A percentile compares a stretch with the other conserved stretches of the same genome.
Conservation (phyloP, 2,329 filamentous ascomycete genomes). For the Phaeosphaeria sp. region DNA sequence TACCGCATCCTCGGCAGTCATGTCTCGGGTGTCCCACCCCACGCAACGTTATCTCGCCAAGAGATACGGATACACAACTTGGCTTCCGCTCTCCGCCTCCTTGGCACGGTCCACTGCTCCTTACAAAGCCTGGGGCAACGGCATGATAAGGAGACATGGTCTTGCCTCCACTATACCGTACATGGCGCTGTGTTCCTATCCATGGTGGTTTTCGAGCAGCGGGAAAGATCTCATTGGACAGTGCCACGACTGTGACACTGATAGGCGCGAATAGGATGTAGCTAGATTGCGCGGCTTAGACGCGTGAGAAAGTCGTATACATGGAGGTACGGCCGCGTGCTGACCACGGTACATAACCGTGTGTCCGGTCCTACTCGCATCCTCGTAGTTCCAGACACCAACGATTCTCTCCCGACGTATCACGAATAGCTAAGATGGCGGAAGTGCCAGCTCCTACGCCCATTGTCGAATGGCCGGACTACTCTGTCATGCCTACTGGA, state of each 20-base stretch:
- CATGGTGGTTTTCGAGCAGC: constrained; percentile 8
- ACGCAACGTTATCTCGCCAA: constrained; percentile 41
- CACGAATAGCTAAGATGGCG: constrained; percentile 25
- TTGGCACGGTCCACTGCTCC: constrained; percentile 26
- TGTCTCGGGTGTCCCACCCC: constrained; percentile 13
- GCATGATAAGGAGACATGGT: constrained; percentile 32
- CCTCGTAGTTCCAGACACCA: neutral
- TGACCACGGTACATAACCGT: neutral
- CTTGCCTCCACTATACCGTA: constrained; percentile 20
- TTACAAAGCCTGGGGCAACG: constrained; percentile 16
- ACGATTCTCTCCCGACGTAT: neutral
- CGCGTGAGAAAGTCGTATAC: neutral
- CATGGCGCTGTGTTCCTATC: constrained; percentile 22
- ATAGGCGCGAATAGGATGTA: constrained; percentile 15
- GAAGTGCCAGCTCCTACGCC: constrained; percentile 37
- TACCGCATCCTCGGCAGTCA: neutral
- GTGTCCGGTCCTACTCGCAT: neutral
- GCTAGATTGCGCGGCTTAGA: constrained; percentile 16
- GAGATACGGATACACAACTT: constrained; percentile 18
- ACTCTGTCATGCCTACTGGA: constrained; percentile 48
- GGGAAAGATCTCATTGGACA: constrained; percentile 1
- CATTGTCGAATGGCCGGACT: constrained; percentile 54
- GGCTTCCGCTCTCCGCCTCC: constrained; percentile 27
- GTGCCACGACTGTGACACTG: constrained; percentile 1
- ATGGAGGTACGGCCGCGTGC: neutral